Conservation (phyloP, 805 yeast genomes). For the Dipodascus albidus region DNA sequence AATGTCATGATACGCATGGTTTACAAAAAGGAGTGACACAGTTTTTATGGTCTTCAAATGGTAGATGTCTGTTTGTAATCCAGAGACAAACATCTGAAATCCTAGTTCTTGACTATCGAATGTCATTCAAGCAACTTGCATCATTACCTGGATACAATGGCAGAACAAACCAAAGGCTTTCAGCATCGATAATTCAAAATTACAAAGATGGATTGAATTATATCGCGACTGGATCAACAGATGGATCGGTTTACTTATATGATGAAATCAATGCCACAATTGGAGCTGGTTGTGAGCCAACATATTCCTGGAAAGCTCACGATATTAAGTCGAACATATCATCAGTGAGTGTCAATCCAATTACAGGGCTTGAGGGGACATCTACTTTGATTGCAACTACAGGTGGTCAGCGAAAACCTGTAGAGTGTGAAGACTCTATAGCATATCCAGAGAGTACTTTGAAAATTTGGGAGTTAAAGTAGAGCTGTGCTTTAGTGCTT, state of each 20-base stretch:
- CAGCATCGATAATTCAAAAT: conserved; percentile 1
- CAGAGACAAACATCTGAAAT: conserved; percentile 11
- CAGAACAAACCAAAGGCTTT: conserved; percentile 15
- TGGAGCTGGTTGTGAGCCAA: conserved; percentile 4
- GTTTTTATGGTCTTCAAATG: conserved; percentile 14
- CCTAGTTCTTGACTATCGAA: conserved; percentile 15
- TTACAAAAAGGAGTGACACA: conserved; percentile 13
- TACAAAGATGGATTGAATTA: conserved; percentile 7
- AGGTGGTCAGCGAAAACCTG: neutral
- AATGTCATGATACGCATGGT: neutral
- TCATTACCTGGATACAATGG: conserved; percentile 10
- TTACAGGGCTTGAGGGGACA: conserved; percentile 5
- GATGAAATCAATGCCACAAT: conserved; percentile 2
- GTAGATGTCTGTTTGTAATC: conserved; percentile 10
- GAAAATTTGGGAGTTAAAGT: conserved; percentile 2
- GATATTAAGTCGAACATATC: conserved; percentile 7
- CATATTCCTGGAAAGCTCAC: conserved; percentile 9
- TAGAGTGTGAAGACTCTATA: neutral
- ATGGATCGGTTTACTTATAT: conserved; percentile 4
- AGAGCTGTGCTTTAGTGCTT: neutral
- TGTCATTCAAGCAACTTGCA: conserved; percentile 12
- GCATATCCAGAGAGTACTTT: neutral
- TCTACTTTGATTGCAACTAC: neutral
- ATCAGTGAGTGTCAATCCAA: conserved; percentile 9
- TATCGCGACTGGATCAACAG: conserved; percentile 7